Evolutionary conservation across 1,284 basidiomycete species (phyloP), one percentile per base, ranked within the genome.

Genomic region (Volvariella volvacea): DNA sequence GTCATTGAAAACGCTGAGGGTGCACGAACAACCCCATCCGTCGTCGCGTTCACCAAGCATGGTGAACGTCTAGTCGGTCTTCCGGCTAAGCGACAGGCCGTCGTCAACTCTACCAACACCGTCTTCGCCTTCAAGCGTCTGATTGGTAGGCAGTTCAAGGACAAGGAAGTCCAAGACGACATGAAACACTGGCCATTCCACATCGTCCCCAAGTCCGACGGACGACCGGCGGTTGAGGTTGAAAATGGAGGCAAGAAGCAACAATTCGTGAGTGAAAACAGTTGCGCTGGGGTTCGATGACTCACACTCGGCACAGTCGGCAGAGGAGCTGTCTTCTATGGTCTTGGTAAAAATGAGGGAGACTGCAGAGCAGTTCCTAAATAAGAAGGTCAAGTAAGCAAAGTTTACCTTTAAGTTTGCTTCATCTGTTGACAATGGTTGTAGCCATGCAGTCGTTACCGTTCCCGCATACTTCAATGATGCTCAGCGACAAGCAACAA

Each of bases 381-480:
- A 91, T 69, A 94, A 94, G 71, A 83, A 83, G 55, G 83, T 98
- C 70, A 94, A 89, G 87, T 94, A 76, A 73, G 87, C 78, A 32
- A 9, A 8, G 6, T 17, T 16, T 10, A 34, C 17, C 21, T 17
- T 45, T 1, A 33, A 15, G n/a, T 30, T 30, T 37, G 37, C 39
- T 25, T 43, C 39, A 41, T 36, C 37, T n/a, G 49, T 47, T n/a
- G 33, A 41, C 43, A 33, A 48, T 30, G 31, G 45, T 17, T 39
- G 22, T 52, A 88, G 82, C 56, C 80, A 85, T 45, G 80, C 80
- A 45, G 94, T 98, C 56, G 75, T 97, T 59, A 98, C 94, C 25
- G 95, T 98, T 32, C 94, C 94, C 3, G 94, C 94, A 0, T 98
- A 98, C 73, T 98, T 98, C 80, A 99, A 99, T 67, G 96, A 99